phyloP scores from a whole-genome alignment of 352 stramenopile species.

The Blastocystis sp. region DNA sequence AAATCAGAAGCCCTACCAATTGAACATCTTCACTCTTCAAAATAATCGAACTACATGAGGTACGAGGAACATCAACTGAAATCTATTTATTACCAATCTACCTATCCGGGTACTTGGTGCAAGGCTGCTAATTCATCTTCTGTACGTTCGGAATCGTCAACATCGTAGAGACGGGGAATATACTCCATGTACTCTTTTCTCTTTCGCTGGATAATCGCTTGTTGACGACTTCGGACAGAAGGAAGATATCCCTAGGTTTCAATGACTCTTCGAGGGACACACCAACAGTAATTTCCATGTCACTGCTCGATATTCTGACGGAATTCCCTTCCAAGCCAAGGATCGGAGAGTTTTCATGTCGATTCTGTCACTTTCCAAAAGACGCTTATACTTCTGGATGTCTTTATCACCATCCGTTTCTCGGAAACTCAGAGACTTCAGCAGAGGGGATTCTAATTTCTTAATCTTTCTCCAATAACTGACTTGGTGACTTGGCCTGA shows the following conservation, averaged over 20 bases:
- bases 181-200: constrained; percentile 88
- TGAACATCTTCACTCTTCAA: constrained; percentile 88
- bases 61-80: constrained; percentile 95
- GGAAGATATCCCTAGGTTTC: constrained; percentile 81
- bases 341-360: constrained; percentile 80
- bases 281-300: constrained; percentile 88
- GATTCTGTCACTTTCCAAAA: constrained; percentile 71
- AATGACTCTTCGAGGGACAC: not conserved
- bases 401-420: constrained; percentile 24
- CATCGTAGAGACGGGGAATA: constrained; percentile 77
- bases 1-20: constrained; percentile 64
- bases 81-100: constrained; percentile 73
- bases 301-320: constrained; percentile 74
- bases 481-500: not conserved
- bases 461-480: not conserved
- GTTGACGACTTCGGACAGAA: constrained; percentile 81
- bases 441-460: not conserved
- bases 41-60: constrained; percentile 85
- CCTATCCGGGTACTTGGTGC: constrained; percentile 67
- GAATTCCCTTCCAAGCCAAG: constrained; percentile 82
- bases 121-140: constrained; percentile 88
- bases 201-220: constrained; percentile 83
- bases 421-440: not conserved
- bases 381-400: constrained; percentile 63
- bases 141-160: constrained; percentile 83